Evolutionary conservation across 805 yeast genomes (phyloP).

Genomic region (Isabelozyma gotoi): DNA sequence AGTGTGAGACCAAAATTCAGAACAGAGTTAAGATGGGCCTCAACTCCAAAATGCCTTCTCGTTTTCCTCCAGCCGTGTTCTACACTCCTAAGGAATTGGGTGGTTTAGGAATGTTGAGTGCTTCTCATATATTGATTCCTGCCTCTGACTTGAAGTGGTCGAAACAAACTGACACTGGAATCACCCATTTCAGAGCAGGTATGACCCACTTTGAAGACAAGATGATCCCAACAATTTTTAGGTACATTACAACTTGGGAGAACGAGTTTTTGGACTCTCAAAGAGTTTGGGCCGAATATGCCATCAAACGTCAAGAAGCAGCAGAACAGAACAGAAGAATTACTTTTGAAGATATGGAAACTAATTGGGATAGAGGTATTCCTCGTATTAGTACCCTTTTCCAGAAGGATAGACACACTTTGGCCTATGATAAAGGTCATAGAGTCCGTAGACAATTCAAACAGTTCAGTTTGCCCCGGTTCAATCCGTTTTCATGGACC

Average conservation of each 20-base stretch:
- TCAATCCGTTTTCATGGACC: constrained; percentile 97
- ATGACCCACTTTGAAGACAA: constrained; percentile 81
- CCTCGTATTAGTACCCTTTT: constrained; percentile 94
- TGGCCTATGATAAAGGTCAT: constrained; percentile 94
- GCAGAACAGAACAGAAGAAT: constrained; percentile 78
- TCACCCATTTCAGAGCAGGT: constrained; percentile 91
- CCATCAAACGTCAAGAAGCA: constrained; percentile 85
- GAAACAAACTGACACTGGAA: constrained; percentile 89
- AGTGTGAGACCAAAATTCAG: constrained; percentile 90
- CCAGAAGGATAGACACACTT: constrained; percentile 91
- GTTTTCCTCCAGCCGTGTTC: constrained; percentile 98
- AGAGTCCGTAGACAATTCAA: constrained; percentile 78
- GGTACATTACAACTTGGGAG: constrained; percentile 96
- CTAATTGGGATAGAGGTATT: constrained; percentile 93
- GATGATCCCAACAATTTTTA: constrained; percentile 86
- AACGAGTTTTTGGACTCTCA: constrained; percentile 92
- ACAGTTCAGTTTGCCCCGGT: constrained; percentile 66
- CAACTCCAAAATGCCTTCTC: constrained; percentile 96
- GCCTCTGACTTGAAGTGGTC: constrained; percentile 91
- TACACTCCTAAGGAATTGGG: constrained; percentile 97
- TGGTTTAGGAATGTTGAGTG: constrained; percentile 96
- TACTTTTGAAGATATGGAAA: constrained; percentile 91
- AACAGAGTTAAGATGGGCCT: constrained; percentile 92
- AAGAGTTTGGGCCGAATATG: constrained; percentile 97
- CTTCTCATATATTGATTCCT: constrained; percentile 93